A percentile compares a stretch with the other conserved stretches of the same genome.
These are phyloP conservation scores for Biancaea sappan DNA, from an alignment of 306 rosid species.

Conservation along the genomic window DNA sequence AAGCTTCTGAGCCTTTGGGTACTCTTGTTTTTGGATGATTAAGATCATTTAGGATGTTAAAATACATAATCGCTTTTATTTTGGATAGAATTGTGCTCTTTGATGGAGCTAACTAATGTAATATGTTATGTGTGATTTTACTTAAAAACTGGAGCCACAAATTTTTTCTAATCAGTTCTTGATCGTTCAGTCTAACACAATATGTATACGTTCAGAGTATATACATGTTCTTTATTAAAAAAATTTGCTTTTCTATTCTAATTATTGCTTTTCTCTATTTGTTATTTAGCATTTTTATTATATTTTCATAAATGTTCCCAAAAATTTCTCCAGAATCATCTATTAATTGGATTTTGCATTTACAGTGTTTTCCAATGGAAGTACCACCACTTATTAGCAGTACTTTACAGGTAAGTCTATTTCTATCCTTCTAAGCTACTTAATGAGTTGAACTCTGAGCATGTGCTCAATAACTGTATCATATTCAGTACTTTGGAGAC, in stretches of 20 bases:
- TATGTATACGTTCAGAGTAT: neutral
- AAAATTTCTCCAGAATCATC: conserved; percentile 3
- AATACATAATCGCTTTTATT: neutral
- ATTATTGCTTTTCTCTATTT: too few species aligned
- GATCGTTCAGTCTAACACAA: neutral
- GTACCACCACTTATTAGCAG: conserved; percentile 84
- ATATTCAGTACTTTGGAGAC: conserved; percentile 21
- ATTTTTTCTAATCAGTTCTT: neutral
- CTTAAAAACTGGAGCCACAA: neutral
- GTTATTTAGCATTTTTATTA: neutral
- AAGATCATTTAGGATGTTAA: neutral
- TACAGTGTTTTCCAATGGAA: conserved; percentile 86
- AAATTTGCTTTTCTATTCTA: conserved; percentile 5
- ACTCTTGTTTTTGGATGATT: neutral
- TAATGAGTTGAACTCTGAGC: neutral
- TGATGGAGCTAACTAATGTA: neutral
- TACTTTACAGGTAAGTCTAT: conserved; percentile 75
- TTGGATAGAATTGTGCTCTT: neutral
- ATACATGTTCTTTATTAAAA: conserved; percentile 1
- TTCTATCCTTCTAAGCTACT: conserved; percentile 29
- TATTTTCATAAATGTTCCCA: neutral
- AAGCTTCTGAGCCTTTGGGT: neutral
- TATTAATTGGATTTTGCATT: conserved; percentile 29
- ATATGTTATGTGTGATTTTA: conserved; percentile 9
- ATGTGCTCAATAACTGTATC: conserved; percentile 6